Evolutionary conservation across 78 protist species (phyloP), one percentile per base, ranked within the genome.

Genomic region (Dictyostelium citrinum): DNA sequence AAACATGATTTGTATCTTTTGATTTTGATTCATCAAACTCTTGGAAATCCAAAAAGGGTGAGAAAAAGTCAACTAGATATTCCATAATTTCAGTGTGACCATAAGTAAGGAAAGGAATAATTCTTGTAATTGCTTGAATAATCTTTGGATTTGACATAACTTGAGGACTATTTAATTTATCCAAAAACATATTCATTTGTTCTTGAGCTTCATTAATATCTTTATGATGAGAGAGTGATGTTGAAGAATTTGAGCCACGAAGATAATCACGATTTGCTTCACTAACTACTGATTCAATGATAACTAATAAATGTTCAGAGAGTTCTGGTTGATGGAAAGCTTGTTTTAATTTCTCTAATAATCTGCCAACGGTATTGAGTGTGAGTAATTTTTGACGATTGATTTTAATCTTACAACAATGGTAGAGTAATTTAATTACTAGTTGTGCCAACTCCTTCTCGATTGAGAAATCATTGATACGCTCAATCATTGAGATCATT

Each of bases 71-170:
- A 1, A 79, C 83, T 0, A 95, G 58, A 45, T 6, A 33, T 20
- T 45, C 22, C 80, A 90, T 68, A 17, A 70, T 79, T 16, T 12
- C 70, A 16, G 10, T 20, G 58, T 76, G 82, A 27, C 98, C 96
- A 68, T 88, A 91, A 31, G 98, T 93, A 31, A 97, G 90, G 80
- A 97, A 90, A 17, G 97, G 96, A 51, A 97, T 95, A 16, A 97
- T 35, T 64, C 95, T 90, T 4, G 98, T 83, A 72, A 95, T 78
- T 5, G 96, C 93, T 22, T 83, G 35, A 20, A 83, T 41, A 11
- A 96, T 16, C 71, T 39, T 35, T 17, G 88, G 24, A 77, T 76
- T 85, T 14, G 46, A 24, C 22, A 35, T 7, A 7, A 92, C 94
- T 22, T 39, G 11, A 61, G 96, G 93, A 43, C 55, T 27, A 51